Percentiles rank a stretch among this genome's conserved stretches.
Conservation (phyloP, 2,329 filamentous ascomycete species). For the Fusarium heterosporum region DNA sequence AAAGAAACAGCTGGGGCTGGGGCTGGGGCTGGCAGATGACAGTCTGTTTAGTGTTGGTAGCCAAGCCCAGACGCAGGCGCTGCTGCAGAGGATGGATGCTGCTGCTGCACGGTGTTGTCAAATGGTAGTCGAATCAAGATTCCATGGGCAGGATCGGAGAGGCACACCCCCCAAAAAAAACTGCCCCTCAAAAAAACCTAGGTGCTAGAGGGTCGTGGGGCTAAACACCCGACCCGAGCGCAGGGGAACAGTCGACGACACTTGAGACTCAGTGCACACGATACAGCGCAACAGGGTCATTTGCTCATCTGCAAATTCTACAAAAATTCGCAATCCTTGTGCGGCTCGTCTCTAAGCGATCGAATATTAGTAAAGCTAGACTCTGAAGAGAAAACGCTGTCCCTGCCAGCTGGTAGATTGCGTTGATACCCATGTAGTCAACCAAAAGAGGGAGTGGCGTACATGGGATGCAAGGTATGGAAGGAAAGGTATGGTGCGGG, state of each 20-base stretch:
- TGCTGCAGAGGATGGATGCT: slow-evolving; percentile 31
- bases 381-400: not conserved
- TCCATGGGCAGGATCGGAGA: slow-evolving; percentile 36
- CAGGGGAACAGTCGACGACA: slow-evolving; percentile 28
- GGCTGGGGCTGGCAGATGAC: not conserved
- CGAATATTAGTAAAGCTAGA: not conserved
- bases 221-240: slow-evolving; percentile 26
- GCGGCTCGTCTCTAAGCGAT: not conserved
- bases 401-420: not conserved
- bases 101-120: slow-evolving; percentile 40
- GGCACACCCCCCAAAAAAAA: slow-evolving; percentile 35
- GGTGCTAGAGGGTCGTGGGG: slow-evolving; percentile 40
- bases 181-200: slow-evolving; percentile 36
- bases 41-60: slow-evolving; percentile 16
- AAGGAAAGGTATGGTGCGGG: not conserved
- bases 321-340: not conserved
- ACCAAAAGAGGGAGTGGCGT: slow-evolving; percentile 24
- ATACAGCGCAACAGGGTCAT: not conserved
- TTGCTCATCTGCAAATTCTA: not conserved
- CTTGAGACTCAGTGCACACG: slow-evolving; percentile 21
- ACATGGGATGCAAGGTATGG: slow-evolving; percentile 17
- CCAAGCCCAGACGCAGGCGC: slow-evolving; percentile 3
- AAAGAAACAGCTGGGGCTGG: not conserved
- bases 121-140: slow-evolving; percentile 48
- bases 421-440: slow-evolving; percentile 14